These are phyloP conservation scores for Candida pseudofarinosa DNA, from an alignment of 805 yeast species.

Conservation along the genomic window DNA sequence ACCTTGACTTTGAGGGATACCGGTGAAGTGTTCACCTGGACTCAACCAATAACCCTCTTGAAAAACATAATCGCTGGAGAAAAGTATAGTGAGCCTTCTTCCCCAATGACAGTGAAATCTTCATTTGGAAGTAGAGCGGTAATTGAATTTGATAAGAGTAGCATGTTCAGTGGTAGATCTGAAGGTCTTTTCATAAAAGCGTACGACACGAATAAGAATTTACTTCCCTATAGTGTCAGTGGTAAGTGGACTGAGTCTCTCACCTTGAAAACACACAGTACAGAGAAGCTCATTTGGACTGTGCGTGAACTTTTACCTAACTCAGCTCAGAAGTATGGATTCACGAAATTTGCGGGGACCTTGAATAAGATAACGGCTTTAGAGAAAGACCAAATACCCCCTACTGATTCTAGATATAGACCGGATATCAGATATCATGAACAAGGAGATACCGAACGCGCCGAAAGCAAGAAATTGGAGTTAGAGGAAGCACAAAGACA, in stretches of 20 bases:
- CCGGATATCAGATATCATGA: conserved; percentile 82
- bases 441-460: conserved; percentile 60
- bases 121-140: conserved; percentile 66
- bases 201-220: conserved; percentile 30
- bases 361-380: conserved; percentile 74
- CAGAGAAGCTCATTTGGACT: conserved; percentile 59
- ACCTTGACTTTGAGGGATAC: conserved; percentile 52
- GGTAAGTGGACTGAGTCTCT: conserved; percentile 88
- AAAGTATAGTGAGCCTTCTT: conserved; percentile 83
- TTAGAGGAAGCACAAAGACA: conserved; percentile 80
- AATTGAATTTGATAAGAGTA: conserved; percentile 73
- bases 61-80: conserved; percentile 94
- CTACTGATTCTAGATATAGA: conserved; percentile 84
- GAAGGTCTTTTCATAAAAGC: conserved; percentile 57
- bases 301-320: conserved; percentile 62
- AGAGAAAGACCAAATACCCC: conserved; percentile 64
- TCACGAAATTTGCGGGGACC: conserved; percentile 75
- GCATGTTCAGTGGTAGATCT: conserved; percentile 79
- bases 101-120: conserved; percentile 61
- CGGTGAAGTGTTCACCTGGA: conserved; percentile 77
- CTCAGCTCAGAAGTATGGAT: conserved; percentile 70
- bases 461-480: conserved; percentile 63
- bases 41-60: conserved; percentile 75
- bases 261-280: conserved; percentile 37
- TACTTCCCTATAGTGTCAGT: conserved; percentile 38